A percentile compares a stretch with the other conserved stretches of the same genome.
These are phyloP conservation scores for Dactylonectria estremocensis DNA, from an alignment of 2,329 filamentous ascomycete species.

Conservation along the genomic window DNA sequence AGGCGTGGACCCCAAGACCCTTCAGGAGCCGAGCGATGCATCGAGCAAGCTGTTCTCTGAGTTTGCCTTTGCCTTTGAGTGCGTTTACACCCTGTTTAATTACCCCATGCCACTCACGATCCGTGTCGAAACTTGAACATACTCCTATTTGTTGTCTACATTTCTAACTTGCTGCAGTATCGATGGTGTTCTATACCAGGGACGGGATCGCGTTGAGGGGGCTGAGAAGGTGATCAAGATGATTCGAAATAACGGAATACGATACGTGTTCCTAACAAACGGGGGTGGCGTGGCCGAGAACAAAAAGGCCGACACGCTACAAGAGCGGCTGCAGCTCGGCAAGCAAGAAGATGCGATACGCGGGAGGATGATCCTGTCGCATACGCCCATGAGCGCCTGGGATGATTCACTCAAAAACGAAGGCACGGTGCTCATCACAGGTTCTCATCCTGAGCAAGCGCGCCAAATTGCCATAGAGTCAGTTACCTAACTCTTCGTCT, in stretches of 20 bases:
- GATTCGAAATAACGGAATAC: conserved; percentile 82
- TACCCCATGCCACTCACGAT: background rate
- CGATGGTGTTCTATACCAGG: conserved; percentile 94
- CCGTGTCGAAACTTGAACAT: background rate
- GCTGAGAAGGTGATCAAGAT: conserved; percentile 81
- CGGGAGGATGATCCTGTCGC: conserved; percentile 77
- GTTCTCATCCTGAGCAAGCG: conserved; percentile 77
- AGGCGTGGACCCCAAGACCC: conserved; percentile 37
- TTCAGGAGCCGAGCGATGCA: conserved; percentile 41
- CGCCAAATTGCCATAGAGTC: conserved; percentile 80
- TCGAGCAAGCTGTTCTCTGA: conserved; percentile 49
- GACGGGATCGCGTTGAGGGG: conserved; percentile 82
- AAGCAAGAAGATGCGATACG: conserved; percentile 54
- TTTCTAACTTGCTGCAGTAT: conserved; percentile 65
- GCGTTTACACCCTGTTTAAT: conserved; percentile 25
- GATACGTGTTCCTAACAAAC: conserved; percentile 96
- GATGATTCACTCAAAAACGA: conserved; percentile 54
- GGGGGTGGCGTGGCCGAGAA: conserved; percentile 88
- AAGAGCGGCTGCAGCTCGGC: conserved; percentile 51
- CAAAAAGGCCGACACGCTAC: conserved; percentile 54
- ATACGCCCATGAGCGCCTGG: conserved; percentile 86
- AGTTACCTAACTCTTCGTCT: conserved; percentile 43
- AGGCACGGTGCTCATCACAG: conserved; percentile 79
- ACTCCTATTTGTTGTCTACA: background rate
- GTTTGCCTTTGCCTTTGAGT: conserved; percentile 58